Evolutionary conservation across 768 basidiomycete genomes (phyloP).

Genomic region (Amanita thiersii): DNA sequence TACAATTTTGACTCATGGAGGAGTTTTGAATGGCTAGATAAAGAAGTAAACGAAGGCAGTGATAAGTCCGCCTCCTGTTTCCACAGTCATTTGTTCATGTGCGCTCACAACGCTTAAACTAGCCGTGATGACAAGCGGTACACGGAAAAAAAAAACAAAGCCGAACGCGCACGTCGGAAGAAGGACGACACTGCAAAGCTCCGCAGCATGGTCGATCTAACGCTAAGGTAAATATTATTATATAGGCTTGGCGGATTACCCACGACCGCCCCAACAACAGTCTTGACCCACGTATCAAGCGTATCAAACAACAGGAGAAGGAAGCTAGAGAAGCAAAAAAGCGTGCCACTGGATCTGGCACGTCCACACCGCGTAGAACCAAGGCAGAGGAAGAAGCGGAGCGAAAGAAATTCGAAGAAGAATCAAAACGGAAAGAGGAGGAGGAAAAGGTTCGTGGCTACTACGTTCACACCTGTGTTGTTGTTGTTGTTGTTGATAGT

Average conservation of each 20-base stretch:
- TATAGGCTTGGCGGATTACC: neutral
- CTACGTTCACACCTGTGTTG: neutral
- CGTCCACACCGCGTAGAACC: slow-evolving; percentile 55
- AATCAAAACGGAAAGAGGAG: slow-evolving; percentile 73
- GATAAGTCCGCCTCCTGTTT: slow-evolving; percentile 57
- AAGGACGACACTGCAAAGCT: slow-evolving; percentile 94
- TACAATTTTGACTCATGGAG: slow-evolving; percentile 99
- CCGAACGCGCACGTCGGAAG: slow-evolving; percentile 91
- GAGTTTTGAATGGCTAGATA: slow-evolving; percentile 96
- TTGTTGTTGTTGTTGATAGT: slow-evolving; percentile 1
- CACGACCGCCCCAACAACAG: slow-evolving; percentile 14
- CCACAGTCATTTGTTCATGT: neutral
- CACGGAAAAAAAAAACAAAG: slow-evolving; percentile 99
- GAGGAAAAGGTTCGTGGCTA: slow-evolving; percentile 67
- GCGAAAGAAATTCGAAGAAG: slow-evolving; percentile 63
- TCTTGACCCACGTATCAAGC: slow-evolving; percentile 91
- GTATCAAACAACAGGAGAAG: slow-evolving; percentile 95
- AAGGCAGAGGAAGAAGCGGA: slow-evolving; percentile 72
- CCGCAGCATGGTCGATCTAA: slow-evolving; percentile 78
- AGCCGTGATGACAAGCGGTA: slow-evolving; percentile 98
- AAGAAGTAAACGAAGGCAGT: slow-evolving; percentile 96
- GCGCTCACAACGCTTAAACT: slow-evolving; percentile 1
- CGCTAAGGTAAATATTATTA: slow-evolving; percentile 38
- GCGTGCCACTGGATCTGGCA: slow-evolving; percentile 35
- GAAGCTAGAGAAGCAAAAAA: slow-evolving; percentile 91